Evolutionary conservation across 208 protist genomes (phyloP).

Genomic region (Trypanosoma conorhini): DNA sequence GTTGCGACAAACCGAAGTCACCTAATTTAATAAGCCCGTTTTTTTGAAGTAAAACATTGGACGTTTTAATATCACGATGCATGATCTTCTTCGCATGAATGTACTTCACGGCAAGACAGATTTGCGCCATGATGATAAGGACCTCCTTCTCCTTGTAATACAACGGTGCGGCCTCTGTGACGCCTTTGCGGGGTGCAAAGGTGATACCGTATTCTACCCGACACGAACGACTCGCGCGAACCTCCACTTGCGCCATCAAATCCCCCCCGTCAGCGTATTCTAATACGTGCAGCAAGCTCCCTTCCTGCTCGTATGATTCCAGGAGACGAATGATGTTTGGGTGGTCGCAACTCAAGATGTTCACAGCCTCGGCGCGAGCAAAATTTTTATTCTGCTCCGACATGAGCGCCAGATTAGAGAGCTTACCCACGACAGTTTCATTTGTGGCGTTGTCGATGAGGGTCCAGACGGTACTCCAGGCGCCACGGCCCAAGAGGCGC

Average conservation of each 20-base stretch:
- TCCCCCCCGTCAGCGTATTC: conserved; percentile 86
- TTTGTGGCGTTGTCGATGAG: conserved; percentile 55
- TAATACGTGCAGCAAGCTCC: conserved; percentile 55
- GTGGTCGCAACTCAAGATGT: conserved; percentile 54
- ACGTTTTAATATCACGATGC: conserved; percentile 84
- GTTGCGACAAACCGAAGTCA: conserved; percentile 81
- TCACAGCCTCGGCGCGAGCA: conserved; percentile 51
- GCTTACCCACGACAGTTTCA: conserved; percentile 57
- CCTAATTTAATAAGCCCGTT: conserved; percentile 81
- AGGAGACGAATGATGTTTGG: conserved; percentile 73
- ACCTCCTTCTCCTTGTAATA: conserved; percentile 69
- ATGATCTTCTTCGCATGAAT: conserved; percentile 76
- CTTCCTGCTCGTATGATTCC: conserved; percentile 41
- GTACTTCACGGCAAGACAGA: conserved; percentile 77
- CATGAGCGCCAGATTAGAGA: conserved; percentile 41
- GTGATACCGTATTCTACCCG: conserved; percentile 16
- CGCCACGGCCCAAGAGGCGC: conserved; percentile 49
- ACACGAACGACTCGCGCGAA: conserved; percentile 24
- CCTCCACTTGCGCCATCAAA: conserved; percentile 62
- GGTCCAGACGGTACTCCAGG: conserved; percentile 65
- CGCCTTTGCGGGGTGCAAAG: background rate
- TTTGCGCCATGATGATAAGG: conserved; percentile 65
- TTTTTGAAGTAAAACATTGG: conserved; percentile 69
- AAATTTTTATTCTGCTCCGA: conserved; percentile 40
- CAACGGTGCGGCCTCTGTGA: background rate